These are phyloP conservation scores for Poterioochromonas sp. DNA, from an alignment of 352 stramenopile species.

Conservation along the genomic window DNA sequence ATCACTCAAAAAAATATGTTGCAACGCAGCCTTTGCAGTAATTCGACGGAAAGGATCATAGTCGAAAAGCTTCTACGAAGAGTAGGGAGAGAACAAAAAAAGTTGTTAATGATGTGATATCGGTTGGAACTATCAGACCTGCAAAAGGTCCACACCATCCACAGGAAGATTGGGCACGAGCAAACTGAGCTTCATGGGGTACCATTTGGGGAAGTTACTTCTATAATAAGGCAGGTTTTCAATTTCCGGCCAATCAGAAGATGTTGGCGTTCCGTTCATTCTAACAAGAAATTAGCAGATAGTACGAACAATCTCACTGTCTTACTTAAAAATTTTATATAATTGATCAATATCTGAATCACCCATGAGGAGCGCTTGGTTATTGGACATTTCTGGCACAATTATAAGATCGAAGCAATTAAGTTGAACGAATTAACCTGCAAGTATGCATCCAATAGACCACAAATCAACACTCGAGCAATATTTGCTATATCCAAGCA, in stretches of 20 bases:
- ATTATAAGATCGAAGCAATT: not conserved
- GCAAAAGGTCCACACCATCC: slow-evolving; percentile 66
- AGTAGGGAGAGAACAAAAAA: too few relatives aligned
- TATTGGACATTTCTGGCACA: slow-evolving; percentile 65
- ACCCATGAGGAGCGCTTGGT: slow-evolving; percentile 68
- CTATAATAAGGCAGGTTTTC: slow-evolving; percentile 94
- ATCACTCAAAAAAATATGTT: slow-evolving; percentile 80
- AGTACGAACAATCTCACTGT: not conserved
- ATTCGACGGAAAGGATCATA: slow-evolving; percentile 77
- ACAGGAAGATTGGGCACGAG: slow-evolving; percentile 54
- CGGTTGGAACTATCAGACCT: not conserved
- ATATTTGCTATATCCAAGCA: slow-evolving; percentile 83
- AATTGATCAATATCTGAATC: slow-evolving; percentile 98
- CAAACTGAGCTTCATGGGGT: slow-evolving; percentile 62
- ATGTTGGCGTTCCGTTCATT: slow-evolving; percentile 83
- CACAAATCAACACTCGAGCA: slow-evolving; percentile 68
- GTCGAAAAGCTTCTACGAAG: slow-evolving; percentile 56
- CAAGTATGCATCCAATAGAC: slow-evolving; percentile 69
- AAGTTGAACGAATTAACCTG: slow-evolving; percentile 51
- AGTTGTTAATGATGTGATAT: not conserved
- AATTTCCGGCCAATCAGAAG: slow-evolving; percentile 90
- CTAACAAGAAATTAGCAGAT: not conserved
- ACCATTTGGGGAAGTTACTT: slow-evolving; percentile 90
- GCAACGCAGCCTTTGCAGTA: slow-evolving; percentile 82
- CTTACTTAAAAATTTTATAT: slow-evolving; percentile 89